These are phyloP conservation scores for Triticum monococcum DNA, from an alignment of 176 grass and related monocot species.

Conservation along the genomic window DNA sequence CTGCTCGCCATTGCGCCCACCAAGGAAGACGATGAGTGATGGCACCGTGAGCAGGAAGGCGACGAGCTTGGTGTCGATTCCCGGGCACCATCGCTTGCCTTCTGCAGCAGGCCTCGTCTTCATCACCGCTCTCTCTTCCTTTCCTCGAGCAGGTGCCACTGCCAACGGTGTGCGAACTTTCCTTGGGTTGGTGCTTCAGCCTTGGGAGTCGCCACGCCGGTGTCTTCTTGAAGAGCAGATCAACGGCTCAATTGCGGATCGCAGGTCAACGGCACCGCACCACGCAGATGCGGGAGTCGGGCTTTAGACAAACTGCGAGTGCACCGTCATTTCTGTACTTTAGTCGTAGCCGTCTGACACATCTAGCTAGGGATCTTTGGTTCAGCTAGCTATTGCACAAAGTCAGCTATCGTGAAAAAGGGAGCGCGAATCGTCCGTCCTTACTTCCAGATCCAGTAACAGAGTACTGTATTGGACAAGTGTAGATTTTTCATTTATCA, in stretches of 20 bases:
- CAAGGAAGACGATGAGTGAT: background rate
- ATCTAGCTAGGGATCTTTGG: background rate
- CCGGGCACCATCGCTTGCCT: background rate
- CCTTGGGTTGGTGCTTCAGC: background rate
- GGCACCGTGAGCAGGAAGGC: background rate
- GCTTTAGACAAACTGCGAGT: too few species aligned
- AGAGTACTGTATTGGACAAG: too few species aligned
- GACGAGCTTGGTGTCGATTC: background rate
- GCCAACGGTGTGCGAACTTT: too few species aligned
- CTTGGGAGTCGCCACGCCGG: background rate
- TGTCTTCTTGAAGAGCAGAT: background rate
- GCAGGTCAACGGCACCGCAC: background rate
- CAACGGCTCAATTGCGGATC: background rate
- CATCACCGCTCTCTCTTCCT: background rate
- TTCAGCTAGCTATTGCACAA: background rate
- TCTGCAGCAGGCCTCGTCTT: background rate
- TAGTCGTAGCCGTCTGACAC: background rate
- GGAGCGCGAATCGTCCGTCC: background rate
- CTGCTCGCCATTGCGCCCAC: background rate
- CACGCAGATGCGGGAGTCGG: too few species aligned
- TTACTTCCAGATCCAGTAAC: too few species aligned
- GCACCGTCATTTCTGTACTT: background rate
- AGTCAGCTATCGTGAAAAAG: background rate
- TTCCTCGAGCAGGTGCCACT: too few species aligned
- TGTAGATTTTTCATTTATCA: too few species aligned